These are phyloP conservation scores for Xylariaceae sp. DNA, from an alignment of 2,329 filamentous ascomycete genomes.

Conservation along the genomic window DNA sequence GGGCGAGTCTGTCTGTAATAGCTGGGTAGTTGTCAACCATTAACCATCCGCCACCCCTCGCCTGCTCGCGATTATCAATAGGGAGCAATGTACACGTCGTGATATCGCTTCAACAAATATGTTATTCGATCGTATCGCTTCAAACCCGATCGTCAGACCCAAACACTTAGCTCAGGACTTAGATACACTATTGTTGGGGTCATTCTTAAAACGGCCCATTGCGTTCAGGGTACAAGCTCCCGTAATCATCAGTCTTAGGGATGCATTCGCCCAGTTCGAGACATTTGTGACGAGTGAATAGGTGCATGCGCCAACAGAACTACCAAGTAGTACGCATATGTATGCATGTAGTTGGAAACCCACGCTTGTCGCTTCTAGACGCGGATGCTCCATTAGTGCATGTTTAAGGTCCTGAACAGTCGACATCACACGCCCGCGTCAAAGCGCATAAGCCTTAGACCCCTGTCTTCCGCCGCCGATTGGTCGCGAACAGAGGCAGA, in stretches of 20 bases:
- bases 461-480: constrained; percentile 39
- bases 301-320: constrained; percentile 37
- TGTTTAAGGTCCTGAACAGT: constrained; percentile 32
- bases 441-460: constrained; percentile 43
- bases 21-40: background rate
- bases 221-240: constrained; percentile 16
- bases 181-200: constrained; percentile 20
- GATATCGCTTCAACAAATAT: constrained; percentile 1
- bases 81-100: background rate
- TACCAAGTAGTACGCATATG: too few species aligned
- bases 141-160: constrained; percentile 10
- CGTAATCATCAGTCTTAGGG: constrained; percentile 6
- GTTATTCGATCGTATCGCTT: constrained; percentile 12
- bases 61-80: background rate
- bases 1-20: background rate
- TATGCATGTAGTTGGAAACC: constrained; percentile 26
- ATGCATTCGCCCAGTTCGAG: constrained; percentile 31
- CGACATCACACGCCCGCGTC: constrained; percentile 43
- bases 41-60: background rate
- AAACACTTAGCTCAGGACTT: constrained; percentile 13
- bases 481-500: constrained; percentile 36
- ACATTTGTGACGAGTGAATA: constrained; percentile 40
- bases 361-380: constrained; percentile 41
- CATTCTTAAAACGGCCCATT: constrained; percentile 7
- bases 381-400: constrained; percentile 35